Evolutionary conservation across 768 basidiomycete genomes (phyloP).

Genomic region (Cystoderma amianthinum): DNA sequence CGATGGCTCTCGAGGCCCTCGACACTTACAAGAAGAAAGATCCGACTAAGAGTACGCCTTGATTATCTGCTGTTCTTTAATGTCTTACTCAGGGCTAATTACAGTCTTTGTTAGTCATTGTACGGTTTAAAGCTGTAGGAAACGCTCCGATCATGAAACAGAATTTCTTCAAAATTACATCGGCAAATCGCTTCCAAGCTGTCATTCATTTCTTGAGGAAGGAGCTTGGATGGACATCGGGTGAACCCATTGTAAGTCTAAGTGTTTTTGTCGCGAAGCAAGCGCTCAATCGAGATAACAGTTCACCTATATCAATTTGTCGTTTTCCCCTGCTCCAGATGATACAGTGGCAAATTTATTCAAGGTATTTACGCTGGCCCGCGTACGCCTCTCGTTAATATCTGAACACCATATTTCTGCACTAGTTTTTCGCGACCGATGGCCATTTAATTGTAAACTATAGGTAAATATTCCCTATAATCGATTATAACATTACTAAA

Average conservation of each 20-base stretch:
- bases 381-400: background rate
- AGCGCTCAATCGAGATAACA: slow-evolving; percentile 34
- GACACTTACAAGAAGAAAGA: slow-evolving; percentile 88
- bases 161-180: slow-evolving; percentile 97
- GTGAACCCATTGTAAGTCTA: slow-evolving; percentile 74
- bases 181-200: slow-evolving; percentile 89
- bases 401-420: slow-evolving; percentile 1
- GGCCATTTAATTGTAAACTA: slow-evolving; percentile 91
- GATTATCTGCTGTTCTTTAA: background rate
- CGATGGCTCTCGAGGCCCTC: slow-evolving; percentile 62
- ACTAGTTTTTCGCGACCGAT: slow-evolving; percentile 80
- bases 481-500: slow-evolving; percentile 2
- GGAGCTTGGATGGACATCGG: slow-evolving; percentile 81
- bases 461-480: slow-evolving; percentile 38
- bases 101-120: slow-evolving; percentile 58
- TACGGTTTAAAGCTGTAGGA: slow-evolving; percentile 96
- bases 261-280: no score
- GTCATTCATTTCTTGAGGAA: slow-evolving; percentile 90
- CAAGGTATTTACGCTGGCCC: slow-evolving; percentile 59
- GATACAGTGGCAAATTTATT: slow-evolving; percentile 74
- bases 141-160: slow-evolving; percentile 99
- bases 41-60: slow-evolving; percentile 58
- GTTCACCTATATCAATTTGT: slow-evolving; percentile 62
- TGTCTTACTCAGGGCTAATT: background rate
- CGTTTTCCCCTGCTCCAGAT: slow-evolving; percentile 79